A percentile compares a stretch with the other conserved stretches of the same genome.
Evolutionary conservation across 257 asterid species (phyloP).

Genomic region (Nicotiana benthamiana): DNA sequence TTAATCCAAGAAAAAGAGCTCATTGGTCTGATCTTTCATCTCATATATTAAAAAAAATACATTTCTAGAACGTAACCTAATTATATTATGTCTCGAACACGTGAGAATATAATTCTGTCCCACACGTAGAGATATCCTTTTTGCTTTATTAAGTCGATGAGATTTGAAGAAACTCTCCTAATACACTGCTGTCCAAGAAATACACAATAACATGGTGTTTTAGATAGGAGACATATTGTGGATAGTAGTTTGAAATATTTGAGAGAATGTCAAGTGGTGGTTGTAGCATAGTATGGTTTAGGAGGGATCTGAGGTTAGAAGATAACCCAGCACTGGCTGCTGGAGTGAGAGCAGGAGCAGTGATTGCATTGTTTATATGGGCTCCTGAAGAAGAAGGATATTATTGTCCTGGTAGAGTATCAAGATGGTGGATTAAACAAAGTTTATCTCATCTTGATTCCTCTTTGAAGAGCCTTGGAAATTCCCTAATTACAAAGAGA

Average conservation of each 20-base stretch:
- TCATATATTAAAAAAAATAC: not conserved
- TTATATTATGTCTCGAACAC: not conserved
- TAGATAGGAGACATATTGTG: slow-evolving; percentile 6
- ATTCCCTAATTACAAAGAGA: slow-evolving; percentile 76
- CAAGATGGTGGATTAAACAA: slow-evolving; percentile 94
- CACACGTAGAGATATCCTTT: not conserved
- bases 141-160: not conserved
- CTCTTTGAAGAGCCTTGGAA: slow-evolving; percentile 75
- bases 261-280: slow-evolving; percentile 52
- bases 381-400: slow-evolving; percentile 96
- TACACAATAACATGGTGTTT: slow-evolving; percentile 11
- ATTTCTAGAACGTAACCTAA: not conserved
- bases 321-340: slow-evolving; percentile 90
- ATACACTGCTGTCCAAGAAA: slow-evolving; percentile 9
- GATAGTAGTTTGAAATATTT: slow-evolving; percentile 1
- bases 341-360: slow-evolving; percentile 72
- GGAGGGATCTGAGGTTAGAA: slow-evolving; percentile 92
- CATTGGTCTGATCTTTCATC: not conserved
- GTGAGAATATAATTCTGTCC: not conserved
- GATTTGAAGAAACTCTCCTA: not conserved
- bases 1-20: slow-evolving; percentile 1
- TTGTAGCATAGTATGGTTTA: slow-evolving; percentile 85
- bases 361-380: slow-evolving; percentile 74
- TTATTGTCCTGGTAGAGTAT: slow-evolving; percentile 76
- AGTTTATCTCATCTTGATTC: slow-evolving; percentile 74